Base-by-base conservation (phyloP, 768 basidiomycete genomes). In the Psilocybe cubensis region DNA sequence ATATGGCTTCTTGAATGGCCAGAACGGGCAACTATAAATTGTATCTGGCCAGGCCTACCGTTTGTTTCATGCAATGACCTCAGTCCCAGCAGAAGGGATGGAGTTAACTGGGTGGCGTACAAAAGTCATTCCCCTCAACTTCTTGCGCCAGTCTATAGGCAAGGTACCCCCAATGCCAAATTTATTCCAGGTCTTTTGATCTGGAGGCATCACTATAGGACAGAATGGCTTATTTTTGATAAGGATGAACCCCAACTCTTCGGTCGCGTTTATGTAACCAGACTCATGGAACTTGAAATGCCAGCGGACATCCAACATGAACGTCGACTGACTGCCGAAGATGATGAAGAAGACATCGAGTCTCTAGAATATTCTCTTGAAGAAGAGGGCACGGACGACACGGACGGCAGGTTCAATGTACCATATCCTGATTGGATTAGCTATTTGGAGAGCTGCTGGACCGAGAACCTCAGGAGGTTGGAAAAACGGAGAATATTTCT, bases 31-130 rank as follows among this genome's bases (percentile, higher is more conserved):
- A 20, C 41, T 5, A 49, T 57, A 28, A 12, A 25, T 1, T 42
- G 25, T 21, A 54, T 28, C 3, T 61, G 59, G 59, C 59, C 59
- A 4, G 55, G 44, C 1, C 45, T 61, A 3, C 50, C 58, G 4
- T 35, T 54, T 20, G 24, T 17, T 2, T 2, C 38, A 0, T 49
- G 43, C 29, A 3, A 7, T 10, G 25, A 9, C 1, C 0, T 12
- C 4, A 10, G 4, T 1, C 4, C 1, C 0, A 43, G 18, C 23
- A 8, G 1, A n/a, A 27, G 40, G 11, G 3, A 4, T 21, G 40
- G 27, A 3, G 52, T 43, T 12, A 44, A 17, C 1, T 53, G 52
- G 52, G 0, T 53, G 24, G 12, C 38, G 29, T 31, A 53, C n/a
- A 41, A 28, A 24, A 12, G 1, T n/a, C n/a, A 25, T 0, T 29